Base-by-base conservation (phyloP, 306 rosid species). In the Acacia melanoxylon region DNA sequence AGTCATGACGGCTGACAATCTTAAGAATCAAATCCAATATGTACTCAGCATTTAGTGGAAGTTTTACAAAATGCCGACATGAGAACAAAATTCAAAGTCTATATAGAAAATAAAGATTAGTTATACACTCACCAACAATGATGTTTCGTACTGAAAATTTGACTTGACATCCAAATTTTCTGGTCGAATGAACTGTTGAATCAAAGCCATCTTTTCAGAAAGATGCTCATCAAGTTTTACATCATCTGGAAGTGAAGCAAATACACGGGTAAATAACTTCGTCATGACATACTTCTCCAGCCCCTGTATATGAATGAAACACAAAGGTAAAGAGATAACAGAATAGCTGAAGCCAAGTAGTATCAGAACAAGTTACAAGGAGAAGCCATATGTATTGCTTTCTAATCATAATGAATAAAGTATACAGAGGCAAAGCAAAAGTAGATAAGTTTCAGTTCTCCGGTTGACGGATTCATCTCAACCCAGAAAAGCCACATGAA, bases 221-320 rank as follows among this genome's bases (percentile, higher is more conserved):
- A 93, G 91, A 77, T 87, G 83, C 25, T 96, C 92, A 74, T 96
- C 99, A 22, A 82, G 86, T 85, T 89, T 89, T 75, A 91, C 91
- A 83, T 96, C 98, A 83, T 96, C 96, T 54, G 97, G 92, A 85
- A 90, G 58, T 46, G 97, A 89, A 86, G 98, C 94, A 96, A 92
- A 96, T 81, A 96, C 97, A 62, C 91, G 98, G 80, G 97, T 67
- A 89, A 90, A 96, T 83, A 96, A 88, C 91, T 96, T 96, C 5
- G 99, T 96, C 99, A 93, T 93, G 83, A 96, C 98, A 91, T 96
- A 96, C 90, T 96, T 96, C 97, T 96, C 99, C 89, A 96, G 91
- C 51, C 99, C 99, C 99, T 96, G 92, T 67, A 81, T 74, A 82
- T 42, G 76, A 81, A 52, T 77, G 73, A 86, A 78, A 68, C 61